Evolutionary conservation across 2,329 filamentous ascomycete species (phyloP).

Genomic region (Cercospora berteroae): DNA sequence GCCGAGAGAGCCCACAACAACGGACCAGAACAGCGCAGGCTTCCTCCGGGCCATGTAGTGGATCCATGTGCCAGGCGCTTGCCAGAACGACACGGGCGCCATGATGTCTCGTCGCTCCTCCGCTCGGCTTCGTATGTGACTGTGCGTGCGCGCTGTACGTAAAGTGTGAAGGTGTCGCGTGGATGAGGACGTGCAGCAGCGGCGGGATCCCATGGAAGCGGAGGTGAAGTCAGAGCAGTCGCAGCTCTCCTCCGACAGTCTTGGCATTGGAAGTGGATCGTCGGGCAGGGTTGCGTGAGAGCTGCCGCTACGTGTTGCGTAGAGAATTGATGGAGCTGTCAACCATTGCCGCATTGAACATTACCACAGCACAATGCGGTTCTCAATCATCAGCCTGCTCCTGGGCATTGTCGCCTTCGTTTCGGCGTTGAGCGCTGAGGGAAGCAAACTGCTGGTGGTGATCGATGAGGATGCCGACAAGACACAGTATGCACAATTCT

Average conservation of each 20-base stretch:
- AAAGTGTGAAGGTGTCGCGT: background rate
- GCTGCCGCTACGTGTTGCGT: slow-evolving; percentile 13
- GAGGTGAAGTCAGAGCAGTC: slow-evolving; percentile 18
- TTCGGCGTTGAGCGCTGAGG: slow-evolving; percentile 74
- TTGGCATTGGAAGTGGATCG: slow-evolving; percentile 1
- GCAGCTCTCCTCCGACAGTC: slow-evolving; percentile 1
- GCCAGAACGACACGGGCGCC: slow-evolving; percentile 78
- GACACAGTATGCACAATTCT: slow-evolving; percentile 77
- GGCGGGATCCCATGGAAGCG: slow-evolving; percentile 3
- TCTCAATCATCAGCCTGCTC: slow-evolving; percentile 49
- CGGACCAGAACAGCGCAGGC: slow-evolving; percentile 87
- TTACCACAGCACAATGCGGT: slow-evolving; percentile 44
- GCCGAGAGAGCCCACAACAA: slow-evolving; percentile 69
- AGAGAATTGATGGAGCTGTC: background rate
- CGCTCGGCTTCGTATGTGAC: background rate
- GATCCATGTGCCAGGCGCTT: slow-evolving; percentile 76
- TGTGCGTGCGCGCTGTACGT: background rate
- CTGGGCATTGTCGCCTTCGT: slow-evolving; percentile 65
- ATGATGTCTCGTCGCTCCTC: slow-evolving; percentile 49
- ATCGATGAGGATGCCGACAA: slow-evolving; percentile 80
- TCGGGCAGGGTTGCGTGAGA: background rate
- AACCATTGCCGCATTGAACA: background rate
- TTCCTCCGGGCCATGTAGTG: slow-evolving; percentile 85
- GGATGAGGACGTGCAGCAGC: background rate
- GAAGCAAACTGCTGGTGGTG: slow-evolving; percentile 78